Base-by-base conservation (phyloP, 768 basidiomycete genomes). In the Mycena kentingensis region DNA sequence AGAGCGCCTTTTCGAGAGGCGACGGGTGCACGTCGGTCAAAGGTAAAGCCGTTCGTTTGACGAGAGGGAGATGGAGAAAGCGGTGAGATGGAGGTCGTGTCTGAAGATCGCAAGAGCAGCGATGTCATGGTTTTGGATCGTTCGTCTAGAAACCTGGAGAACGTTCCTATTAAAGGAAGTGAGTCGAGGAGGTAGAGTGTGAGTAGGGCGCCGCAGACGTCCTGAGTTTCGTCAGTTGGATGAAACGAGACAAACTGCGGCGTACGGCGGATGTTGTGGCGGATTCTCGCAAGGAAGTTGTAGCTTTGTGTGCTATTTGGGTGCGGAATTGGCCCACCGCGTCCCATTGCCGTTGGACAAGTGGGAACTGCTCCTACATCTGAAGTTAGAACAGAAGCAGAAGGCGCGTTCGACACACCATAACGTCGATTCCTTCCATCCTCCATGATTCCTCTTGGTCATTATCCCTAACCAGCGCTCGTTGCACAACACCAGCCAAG, bases 331-430 rank as follows among this genome's bases (percentile, higher is more conserved):
- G 90, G 4, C 85, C 82, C 7, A 98, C 83, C 1, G 83, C 78
- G 51, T 96, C 95, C 95, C 94, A 98, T 69, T 98, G 95, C 29
- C 92, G 85, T 59, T 93, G 88, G 3, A 93, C 82, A 4, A 98
- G 74, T 24, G 94, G 92, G 58, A 95, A 88, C 69, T 94, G 90
- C 41, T 83, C 82, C 93, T 94, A 63, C 15, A 39, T 34, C 1
- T 7, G 46, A 29, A 32, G 51, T 21, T 7, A 48, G 52, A 32
- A 58, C 38, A 51, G 10, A 5, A 16, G 36, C 3, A 26, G 13
- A 26, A 38, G 19, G 27, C 29, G 26, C 10, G 25, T 25, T 28
- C 26, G 27, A 70, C 80, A 43, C 61, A 89, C 88, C 64, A 77
- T 47, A 18, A 90, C 77, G 63, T 85, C 79, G 27, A 91, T 76